Evolutionary conservation across 805 yeast species (phyloP), one percentile per base, ranked within the genome.

Genomic region (Candida qinlingensis): DNA sequence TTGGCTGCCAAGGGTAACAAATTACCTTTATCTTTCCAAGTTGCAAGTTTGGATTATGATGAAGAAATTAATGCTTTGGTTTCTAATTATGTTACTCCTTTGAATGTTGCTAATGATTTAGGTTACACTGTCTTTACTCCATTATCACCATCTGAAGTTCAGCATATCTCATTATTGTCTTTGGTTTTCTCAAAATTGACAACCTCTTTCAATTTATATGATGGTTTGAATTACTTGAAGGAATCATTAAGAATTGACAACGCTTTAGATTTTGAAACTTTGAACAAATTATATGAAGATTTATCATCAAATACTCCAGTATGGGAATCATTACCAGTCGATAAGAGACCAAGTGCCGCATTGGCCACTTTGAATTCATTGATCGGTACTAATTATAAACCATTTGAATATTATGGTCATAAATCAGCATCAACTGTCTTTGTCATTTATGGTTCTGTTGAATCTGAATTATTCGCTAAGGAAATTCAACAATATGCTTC

Each of bases 11-110:
- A 47, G 30, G 48, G 41, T 34, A 59, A 57, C 27, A 54, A 60
- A 4, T 71, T 80, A 46, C 88, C 90, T 9, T 70, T 88, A 51
- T 73, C 84, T 11, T 78, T 91, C 63, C 82, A 83, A 59, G 81
- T 89, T 41, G 84, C 94, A 13, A 87, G 95, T 27, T 70, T 87
- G 55, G 88, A 83, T 63, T 89, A 81, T 64, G 83, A 85, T 61
- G 72, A 71, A 7, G 65, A 61, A 4, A 53, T 75, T 8, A 75
- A 76, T 37, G 64, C 79, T 41, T 72, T 88, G 38, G 79, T 76
- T 13, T 76, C 85, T 37, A 86, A 86, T 70, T 84, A 83, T 61
- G 72, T 78, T 11, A 66, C 80, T 10, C 81, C 87, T 1, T 71
- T 85, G 52, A 69, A 74, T 28, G 74, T 76, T 44, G 90, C 96